Conservation (phyloP, 164 flowering plant genomes). For the Nymphaea thermarum region DNA sequence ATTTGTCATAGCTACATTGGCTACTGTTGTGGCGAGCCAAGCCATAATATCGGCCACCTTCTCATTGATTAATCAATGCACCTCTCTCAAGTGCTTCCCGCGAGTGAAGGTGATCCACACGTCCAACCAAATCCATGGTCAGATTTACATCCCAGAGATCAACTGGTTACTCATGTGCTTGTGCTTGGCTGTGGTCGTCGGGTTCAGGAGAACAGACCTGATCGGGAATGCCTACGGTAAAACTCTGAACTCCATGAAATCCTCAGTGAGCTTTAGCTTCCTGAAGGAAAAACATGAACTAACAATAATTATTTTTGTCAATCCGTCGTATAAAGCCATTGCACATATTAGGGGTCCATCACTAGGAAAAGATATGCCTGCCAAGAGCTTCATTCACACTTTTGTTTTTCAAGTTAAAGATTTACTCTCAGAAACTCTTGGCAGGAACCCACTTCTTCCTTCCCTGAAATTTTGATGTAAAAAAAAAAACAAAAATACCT, state of each 20-base stretch:
- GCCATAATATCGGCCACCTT: constrained; percentile 65
- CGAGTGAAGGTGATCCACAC: constrained; percentile 63
- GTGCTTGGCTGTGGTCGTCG: constrained; percentile 35
- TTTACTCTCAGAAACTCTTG: too few species aligned
- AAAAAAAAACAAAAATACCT: too few species aligned
- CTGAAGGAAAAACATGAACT: too few species aligned
- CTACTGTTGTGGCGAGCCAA: constrained; percentile 57
- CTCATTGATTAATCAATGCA: constrained; percentile 57
- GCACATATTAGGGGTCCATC: too few species aligned
- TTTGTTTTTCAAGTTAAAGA: too few species aligned
- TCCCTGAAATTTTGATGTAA: too few species aligned
- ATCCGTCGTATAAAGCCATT: too few species aligned
- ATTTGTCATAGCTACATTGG: constrained; percentile 48
- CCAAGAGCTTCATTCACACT: too few species aligned
- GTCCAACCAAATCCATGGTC: constrained; percentile 49
- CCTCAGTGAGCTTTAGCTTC: too few species aligned
- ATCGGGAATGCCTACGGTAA: constrained; percentile 65
- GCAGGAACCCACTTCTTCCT: too few species aligned
- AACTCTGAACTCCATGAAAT: neutral
- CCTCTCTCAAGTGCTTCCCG: constrained; percentile 60
- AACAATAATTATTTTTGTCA: too few species aligned
- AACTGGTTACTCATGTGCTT: constrained; percentile 61
- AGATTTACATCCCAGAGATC: constrained; percentile 68
- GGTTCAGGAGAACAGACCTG: constrained; percentile 38
- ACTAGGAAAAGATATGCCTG: too few species aligned